phyloP scores from a whole-genome alignment of 192 early-diverging fungal genomes.

The Dissophora globulifera region DNA sequence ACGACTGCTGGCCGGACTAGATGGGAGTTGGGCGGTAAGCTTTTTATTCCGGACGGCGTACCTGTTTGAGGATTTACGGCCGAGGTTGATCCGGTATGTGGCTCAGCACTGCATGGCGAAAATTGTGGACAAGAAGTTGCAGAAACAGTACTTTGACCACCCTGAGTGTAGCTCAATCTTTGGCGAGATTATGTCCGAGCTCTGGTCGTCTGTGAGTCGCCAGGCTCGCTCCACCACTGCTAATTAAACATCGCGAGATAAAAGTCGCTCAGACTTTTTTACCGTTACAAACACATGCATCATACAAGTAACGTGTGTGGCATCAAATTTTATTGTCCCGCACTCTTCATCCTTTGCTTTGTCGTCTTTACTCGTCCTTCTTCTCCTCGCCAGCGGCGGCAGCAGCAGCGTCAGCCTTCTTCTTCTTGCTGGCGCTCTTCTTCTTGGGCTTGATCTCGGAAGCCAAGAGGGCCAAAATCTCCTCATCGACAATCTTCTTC shows the following conservation, averaged over 20 bases:
- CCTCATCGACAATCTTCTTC: constrained; percentile 85
- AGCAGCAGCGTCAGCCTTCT: constrained; percentile 54
- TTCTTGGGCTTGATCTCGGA: constrained; percentile 58
- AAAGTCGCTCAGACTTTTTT: too few relatives aligned
- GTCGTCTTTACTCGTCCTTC: constrained; percentile 29
- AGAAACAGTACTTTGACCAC: constrained; percentile 12
- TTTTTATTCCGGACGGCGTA: constrained; percentile 42
- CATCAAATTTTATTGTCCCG: neutral
- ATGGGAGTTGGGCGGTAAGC: constrained; percentile 11
- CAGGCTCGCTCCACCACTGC: too few relatives aligned
- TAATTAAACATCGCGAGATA: too few relatives aligned
- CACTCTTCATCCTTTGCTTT: too few relatives aligned
- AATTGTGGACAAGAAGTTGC: constrained; percentile 3
- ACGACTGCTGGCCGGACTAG: constrained; percentile 7
- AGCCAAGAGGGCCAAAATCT: constrained; percentile 79
- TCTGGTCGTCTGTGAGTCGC: too few relatives aligned
- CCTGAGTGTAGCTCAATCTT: constrained; percentile 30
- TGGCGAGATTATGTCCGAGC: constrained; percentile 27
- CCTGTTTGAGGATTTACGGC: constrained; percentile 22
- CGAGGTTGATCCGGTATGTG: constrained; percentile 16
- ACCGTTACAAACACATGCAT: too few relatives aligned
- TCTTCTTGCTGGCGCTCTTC: constrained; percentile 66
- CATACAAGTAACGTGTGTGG: too few relatives aligned
- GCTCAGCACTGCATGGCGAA: constrained; percentile 15
- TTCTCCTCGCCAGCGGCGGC: constrained; percentile 35